Percentiles rank a stretch among this genome's conserved stretches.
Evolutionary conservation across 768 basidiomycete species (phyloP).

Genomic region (Xerocomellus chrysenteron): DNA sequence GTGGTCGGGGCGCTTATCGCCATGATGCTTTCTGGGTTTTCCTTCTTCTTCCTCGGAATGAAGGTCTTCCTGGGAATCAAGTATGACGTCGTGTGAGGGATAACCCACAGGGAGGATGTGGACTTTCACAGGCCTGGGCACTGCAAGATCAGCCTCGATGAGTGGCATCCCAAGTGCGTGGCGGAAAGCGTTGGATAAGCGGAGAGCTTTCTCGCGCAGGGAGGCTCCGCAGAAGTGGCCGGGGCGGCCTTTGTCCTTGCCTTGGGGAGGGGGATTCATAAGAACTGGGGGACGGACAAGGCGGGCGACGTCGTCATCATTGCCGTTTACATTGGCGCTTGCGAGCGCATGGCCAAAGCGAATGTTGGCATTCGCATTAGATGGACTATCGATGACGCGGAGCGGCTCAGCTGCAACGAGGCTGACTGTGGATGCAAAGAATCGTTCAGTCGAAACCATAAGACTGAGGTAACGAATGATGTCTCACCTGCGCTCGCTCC

Average conservation of each 20-base stretch:
- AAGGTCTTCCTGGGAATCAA: conserved; percentile 1
- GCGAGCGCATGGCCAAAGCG: conserved; percentile 41
- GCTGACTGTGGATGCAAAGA: conserved; percentile 14
- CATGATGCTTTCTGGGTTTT: conserved; percentile 12
- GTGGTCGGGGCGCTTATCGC: background rate
- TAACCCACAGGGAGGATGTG: conserved; percentile 30
- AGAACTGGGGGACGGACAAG: conserved; percentile 15
- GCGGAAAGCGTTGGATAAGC: conserved; percentile 54
- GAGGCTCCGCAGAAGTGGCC: conserved; percentile 35
- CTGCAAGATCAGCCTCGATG: conserved; percentile 33
- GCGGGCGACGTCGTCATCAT: conserved; percentile 25
- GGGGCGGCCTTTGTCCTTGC: conserved; percentile 8
- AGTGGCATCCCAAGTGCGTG: conserved; percentile 53
- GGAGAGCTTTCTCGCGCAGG: conserved; percentile 48
- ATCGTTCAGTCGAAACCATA: background rate
- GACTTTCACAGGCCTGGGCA: conserved; percentile 19
- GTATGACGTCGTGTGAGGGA: background rate
- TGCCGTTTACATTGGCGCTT: conserved; percentile 30
- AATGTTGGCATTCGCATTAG: conserved; percentile 33
- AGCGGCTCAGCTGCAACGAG: conserved; percentile 52
- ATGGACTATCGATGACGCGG: conserved; percentile 40
- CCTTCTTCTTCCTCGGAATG: conserved; percentile 7
- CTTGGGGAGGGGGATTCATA: conserved; percentile 7
- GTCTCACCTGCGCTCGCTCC: conserved; percentile 35
- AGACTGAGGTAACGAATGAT: background rate